Evolutionary conservation across 2,329 filamentous ascomycete species (phyloP), one percentile per base, ranked within the genome.

Genomic region (Cordyceps pruinosa): DNA sequence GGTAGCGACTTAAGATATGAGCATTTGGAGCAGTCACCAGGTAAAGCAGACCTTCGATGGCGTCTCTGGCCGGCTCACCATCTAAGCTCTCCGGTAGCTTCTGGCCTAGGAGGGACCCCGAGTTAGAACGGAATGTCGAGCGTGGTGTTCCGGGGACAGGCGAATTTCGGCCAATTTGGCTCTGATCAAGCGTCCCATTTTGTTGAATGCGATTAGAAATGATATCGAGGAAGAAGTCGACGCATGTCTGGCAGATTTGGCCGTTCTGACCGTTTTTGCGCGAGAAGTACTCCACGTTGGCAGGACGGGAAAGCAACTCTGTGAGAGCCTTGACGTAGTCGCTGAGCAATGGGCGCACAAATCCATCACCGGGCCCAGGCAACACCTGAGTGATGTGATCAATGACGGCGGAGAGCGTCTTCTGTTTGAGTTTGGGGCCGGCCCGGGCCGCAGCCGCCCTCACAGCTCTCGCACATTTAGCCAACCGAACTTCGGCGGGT

Each of bases 311-410:
- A 19, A 97, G 78, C 3, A 97, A 72, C 28, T 81, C 77, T 5
- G 81, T 76, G 62, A 99, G 74, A 21, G 85, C 82, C 73, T 89
- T 96, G 62, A 89, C 79, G 68, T 97, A 96, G 66, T 94, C 85
- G 49, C 85, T 79, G 25, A 85, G 74, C 5, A 99, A 77, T 13
- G 88, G 86, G 58, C 85, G 78, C 61, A 90, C 84, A 55, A 87
- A 82, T 2, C 76, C 79, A 15, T 84, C 84, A 55, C 85, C 81
- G 4, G 73, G 71, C 0, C 76, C 80, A 2, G 85, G 82, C 4
- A 96, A 76, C 19, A 85, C 84, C 62, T 96, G 85, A 3, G 84
- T 86, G 60, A 97, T 87, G 71, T 96, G 91, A 61, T 90, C 85
- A 61, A 96, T 77, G 17, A 97, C 75, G 6, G 88, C 83, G 63